phyloP scores from a whole-genome alignment of 192 early-diverging fungal genomes.

The Podochytrium sp. region DNA sequence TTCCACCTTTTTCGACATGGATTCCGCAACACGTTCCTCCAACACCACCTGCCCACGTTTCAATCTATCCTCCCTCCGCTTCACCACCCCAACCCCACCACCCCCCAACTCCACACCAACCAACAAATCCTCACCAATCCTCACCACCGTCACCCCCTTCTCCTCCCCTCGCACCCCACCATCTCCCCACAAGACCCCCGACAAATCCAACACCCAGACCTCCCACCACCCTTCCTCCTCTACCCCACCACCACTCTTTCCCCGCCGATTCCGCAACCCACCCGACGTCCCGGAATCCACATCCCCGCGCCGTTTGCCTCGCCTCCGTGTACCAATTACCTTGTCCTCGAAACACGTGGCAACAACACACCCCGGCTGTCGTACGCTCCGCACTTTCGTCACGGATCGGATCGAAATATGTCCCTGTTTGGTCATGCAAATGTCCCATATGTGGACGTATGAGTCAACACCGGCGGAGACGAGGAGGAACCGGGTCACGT shows the following conservation, averaged over 20 bases:
- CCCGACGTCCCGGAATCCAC: background rate
- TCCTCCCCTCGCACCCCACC: background rate
- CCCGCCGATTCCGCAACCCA: background rate
- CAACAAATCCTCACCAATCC: conserved; percentile 9
- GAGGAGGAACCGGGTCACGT: background rate
- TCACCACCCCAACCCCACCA: background rate
- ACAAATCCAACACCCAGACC: conserved; percentile 12
- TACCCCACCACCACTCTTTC: background rate
- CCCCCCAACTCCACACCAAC: background rate
- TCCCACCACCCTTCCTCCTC: conserved; percentile 17
- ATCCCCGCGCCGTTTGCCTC: background rate
- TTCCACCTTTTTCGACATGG: conserved; percentile 12
- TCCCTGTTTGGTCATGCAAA: background rate
- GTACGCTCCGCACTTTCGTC: background rate
- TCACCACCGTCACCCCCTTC: background rate
- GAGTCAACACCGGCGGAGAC: conserved; percentile 17
- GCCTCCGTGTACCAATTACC: conserved; percentile 5
- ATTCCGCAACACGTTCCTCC: background rate
- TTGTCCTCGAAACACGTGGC: background rate
- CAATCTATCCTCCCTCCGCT: background rate
- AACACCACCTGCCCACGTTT: conserved; percentile 2
- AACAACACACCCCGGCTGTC: conserved; percentile 21
- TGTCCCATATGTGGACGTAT: conserved; percentile 11
- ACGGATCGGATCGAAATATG: background rate
- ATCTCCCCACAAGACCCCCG: background rate